phyloP scores from a whole-genome alignment of 2,329 filamentous ascomycete species.

The Scortechinia acanthostroma region DNA sequence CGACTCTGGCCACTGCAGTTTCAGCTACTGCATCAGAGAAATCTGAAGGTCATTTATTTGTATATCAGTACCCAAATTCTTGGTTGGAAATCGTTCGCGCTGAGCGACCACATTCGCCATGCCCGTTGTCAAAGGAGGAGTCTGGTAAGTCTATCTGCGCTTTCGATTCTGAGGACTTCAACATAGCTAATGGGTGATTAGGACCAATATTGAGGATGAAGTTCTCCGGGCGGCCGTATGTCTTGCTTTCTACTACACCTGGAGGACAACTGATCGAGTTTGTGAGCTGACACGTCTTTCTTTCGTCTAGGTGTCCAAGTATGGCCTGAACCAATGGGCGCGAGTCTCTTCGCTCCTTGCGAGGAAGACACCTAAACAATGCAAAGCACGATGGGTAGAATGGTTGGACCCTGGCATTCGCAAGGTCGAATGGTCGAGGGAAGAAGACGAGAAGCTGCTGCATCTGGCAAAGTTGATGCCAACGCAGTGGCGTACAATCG shows the following conservation, averaged over 20 bases:
- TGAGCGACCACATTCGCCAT: too few species aligned
- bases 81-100: too few species aligned
- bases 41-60: too few species aligned
- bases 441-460: conserved; percentile 94
- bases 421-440: conserved; percentile 98
- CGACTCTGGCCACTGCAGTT: too few species aligned
- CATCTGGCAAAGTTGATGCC: conserved; percentile 98
- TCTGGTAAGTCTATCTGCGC: conserved; percentile 43
- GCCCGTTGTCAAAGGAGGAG: conserved; percentile 69
- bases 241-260: too few species aligned
- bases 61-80: neutral
- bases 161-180: too few species aligned
- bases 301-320: conserved; percentile 59
- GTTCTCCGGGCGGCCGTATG: conserved; percentile 85
- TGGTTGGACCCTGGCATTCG: conserved; percentile 97
- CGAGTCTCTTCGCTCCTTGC: conserved; percentile 94
- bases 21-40: too few species aligned
- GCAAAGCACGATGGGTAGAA: conserved; percentile 96
- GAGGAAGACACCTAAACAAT: conserved; percentile 96
- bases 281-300: too few species aligned
- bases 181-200: too few species aligned
- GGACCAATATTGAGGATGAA: conserved; percentile 79
- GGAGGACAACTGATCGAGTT: too few species aligned
- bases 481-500: conserved; percentile 97
- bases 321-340: conserved; percentile 95